Evolutionary conservation across 768 basidiomycete species (phyloP), one percentile per base, ranked within the genome.

Genomic region (Trametes cinnabarina): DNA sequence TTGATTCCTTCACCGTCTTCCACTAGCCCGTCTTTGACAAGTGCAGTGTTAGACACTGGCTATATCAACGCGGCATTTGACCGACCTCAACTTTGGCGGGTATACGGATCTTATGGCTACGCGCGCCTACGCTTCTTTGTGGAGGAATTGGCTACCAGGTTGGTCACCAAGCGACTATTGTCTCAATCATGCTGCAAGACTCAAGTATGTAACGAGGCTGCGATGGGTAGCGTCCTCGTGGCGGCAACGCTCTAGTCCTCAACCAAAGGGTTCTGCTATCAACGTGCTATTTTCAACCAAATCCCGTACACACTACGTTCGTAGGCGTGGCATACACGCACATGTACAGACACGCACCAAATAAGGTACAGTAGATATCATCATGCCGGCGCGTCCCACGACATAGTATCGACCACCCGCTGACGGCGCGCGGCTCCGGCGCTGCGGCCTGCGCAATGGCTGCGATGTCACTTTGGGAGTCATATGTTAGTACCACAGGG

Each of bases 281-380:
- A 40, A 22, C 46, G 37, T 25, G 35, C 28, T 37, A 35, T 40
- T 47, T 47, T 25, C 25, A 39, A 4, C 20, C 15, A 4, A 25
- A 32, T 46, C 35, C 22, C 46, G 37, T 40, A 37, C 37, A 12
- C 26, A 15, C 37, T 26, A 42, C 52, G 46, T 11, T 44, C 32
- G 32, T 47, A 20, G 15, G 54, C 54, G 54, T 55, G 54, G 54
- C 54, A 19, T 30, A 47, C 53, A 55, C 53, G 44, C 53, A 55
- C 53, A 22, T 25, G 3, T 17, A 11, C 5, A 43, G 20, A 34
- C 34, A 25, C 22, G 19, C n/a, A n/a, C n/a, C n/a, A n/a, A n/a
- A n/a, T n/a, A n/a, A n/a, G n/a, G n/a, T n/a, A n/a, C n/a, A n/a
- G n/a, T n/a, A n/a, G n/a, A n/a, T n/a, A n/a, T n/a, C n/a, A n/a